Percentiles rank a stretch among this genome's conserved stretches.
These are phyloP conservation scores for Candida odintsovae DNA, from an alignment of 805 yeast species.

Conservation along the genomic window DNA sequence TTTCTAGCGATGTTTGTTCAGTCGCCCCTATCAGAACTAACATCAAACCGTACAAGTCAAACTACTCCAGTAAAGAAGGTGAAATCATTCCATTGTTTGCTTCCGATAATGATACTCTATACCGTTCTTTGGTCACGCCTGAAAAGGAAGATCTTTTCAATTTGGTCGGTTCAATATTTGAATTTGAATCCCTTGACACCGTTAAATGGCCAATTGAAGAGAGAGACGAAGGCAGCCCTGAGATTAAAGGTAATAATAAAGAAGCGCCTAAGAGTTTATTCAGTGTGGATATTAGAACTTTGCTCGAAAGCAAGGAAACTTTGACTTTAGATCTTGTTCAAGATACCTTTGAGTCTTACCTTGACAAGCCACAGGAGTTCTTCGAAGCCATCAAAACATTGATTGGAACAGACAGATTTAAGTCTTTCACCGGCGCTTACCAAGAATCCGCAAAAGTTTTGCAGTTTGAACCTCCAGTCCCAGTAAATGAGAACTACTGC, in stretches of 20 bases:
- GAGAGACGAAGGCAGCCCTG: not conserved
- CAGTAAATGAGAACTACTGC: not conserved
- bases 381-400: constrained; percentile 1
- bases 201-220: not conserved
- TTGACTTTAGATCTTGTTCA: constrained; percentile 7
- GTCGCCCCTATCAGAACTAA: constrained; percentile 10
- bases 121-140: constrained; percentile 14
- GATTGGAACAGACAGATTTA: constrained; percentile 6
- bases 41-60: constrained; percentile 10
- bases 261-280: not conserved
- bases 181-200: constrained; percentile 2
- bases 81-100: constrained; percentile 10
- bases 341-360: constrained; percentile 4
- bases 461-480: not conserved
- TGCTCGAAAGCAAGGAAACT: not conserved
- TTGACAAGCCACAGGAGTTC: constrained; percentile 3
- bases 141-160: constrained; percentile 14
- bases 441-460: constrained; percentile 6
- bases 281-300: constrained; percentile 2
- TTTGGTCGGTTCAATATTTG: constrained; percentile 9
- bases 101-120: constrained; percentile 13
- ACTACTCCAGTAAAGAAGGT: not conserved
- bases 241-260: too few species aligned
- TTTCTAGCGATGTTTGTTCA: constrained; percentile 10
- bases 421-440: constrained; percentile 5